A percentile compares a stretch with the other conserved stretches of the same genome.
Conservation (phyloP, 2,329 filamentous ascomycete species). For the Aspergillus phoenicis region DNA sequence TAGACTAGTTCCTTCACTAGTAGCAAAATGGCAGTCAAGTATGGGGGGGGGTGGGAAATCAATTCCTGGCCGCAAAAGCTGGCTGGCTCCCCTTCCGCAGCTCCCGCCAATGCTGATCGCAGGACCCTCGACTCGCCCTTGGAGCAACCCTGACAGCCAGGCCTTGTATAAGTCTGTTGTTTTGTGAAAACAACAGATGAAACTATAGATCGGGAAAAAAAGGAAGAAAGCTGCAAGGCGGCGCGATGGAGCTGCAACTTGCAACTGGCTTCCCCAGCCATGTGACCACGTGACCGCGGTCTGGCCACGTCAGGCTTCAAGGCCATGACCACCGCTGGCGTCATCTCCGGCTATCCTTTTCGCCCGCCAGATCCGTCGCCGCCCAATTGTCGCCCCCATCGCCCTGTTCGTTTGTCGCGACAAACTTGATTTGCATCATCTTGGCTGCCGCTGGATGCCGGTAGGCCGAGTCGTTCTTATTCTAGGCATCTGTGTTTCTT, state of each 20-base stretch:
- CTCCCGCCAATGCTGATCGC: neutral
- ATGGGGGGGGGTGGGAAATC: neutral
- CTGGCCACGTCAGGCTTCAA: conserved; percentile 11
- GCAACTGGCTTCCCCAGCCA: neutral
- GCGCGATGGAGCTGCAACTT: neutral
- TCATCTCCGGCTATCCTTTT: neutral
- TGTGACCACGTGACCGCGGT: conserved; percentile 3
- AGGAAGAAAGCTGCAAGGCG: neutral
- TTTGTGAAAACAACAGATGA: no score
- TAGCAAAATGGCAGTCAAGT: neutral
- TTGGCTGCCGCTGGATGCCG: neutral
- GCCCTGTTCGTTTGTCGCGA: no score
- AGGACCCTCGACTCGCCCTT: neutral
- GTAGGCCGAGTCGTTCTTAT: neutral
- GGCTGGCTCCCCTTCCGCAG: neutral
- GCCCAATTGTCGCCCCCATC: neutral
- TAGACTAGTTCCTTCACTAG: neutral
- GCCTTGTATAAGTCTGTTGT: neutral
- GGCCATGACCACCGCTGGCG: neutral
- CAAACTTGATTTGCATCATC: conserved; percentile 3
- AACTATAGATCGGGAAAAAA: neutral
- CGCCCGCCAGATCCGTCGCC: neutral
- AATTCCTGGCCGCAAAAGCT: neutral
- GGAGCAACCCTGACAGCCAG: neutral
- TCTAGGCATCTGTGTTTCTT: neutral